Base-by-base conservation (phyloP, 2,329 filamentous ascomycete species). In the Trichoderma hamatum region DNA sequence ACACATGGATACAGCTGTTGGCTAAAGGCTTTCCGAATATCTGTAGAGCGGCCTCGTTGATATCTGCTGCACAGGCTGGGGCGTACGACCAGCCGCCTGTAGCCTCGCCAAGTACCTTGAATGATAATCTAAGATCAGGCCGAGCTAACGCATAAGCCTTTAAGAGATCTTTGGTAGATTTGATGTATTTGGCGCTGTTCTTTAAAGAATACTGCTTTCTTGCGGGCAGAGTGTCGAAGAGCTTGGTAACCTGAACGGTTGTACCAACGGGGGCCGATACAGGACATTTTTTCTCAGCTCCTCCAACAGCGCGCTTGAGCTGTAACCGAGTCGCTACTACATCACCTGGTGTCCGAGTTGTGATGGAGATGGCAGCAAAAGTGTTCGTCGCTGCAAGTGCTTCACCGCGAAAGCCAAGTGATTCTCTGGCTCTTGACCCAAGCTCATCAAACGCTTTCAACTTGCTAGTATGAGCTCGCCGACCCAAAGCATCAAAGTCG, bases 361-460 rank as follows among this genome's bases (percentile, higher is more conserved):
- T 90, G 62, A 94, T 80, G 9, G 79, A 81, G 54, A 94, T 79
- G 3, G 83, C 82, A 46, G 87, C 88, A 69, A 92, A 76, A 52
- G 85, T 83, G 70, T 87, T 89, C 69, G 85, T 84, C 76, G 88
- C 89, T 49, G 91, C 90, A 70, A 95, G 80, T 19, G 91, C 91
- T 75, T 93, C 88, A 24, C 92, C 92, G 43, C 92, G 86, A 75
- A 94, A 95, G 2, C 92, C 92, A n/a, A 94, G 83, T 36, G 85
- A 89, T 54, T 80, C 82, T 1, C 86, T 84, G 9, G 86, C 88
- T 24, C 89, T 79, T 1, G 75, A 76, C 62, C 80, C 82, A 46
- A 94, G 80, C 61, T 94, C 90, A 0, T 87, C 83, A 69, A 91
- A 86, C n/a, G 81, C 81, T 60, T 80, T 81, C 54, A 94, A 83